These are phyloP conservation scores for Haplosporangium sp. DNA, from an alignment of 371 early-diverging fungal genomes.

Conservation along the genomic window DNA sequence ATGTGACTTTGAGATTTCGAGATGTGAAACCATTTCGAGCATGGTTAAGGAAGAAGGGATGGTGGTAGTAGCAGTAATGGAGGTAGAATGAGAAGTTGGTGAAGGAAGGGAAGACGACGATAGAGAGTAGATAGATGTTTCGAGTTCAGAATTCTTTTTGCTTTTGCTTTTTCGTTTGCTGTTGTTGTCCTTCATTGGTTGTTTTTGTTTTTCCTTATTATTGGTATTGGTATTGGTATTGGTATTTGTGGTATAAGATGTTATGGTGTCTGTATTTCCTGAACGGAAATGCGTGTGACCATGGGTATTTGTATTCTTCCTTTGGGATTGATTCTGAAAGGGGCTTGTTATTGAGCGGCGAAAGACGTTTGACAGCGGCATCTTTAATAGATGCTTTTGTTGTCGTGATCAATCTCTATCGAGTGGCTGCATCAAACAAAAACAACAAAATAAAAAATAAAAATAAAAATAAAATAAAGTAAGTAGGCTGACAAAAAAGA, in stretches of 20 bases:
- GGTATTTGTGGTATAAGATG: neutral
- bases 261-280: neutral
- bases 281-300: neutral
- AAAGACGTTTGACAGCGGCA: slow-evolving; percentile 47
- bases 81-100: neutral
- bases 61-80: neutral
- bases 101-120: neutral
- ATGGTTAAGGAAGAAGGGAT: neutral
- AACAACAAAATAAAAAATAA: too few relatives aligned
- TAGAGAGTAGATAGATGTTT: neutral
- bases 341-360: slow-evolving; percentile 34
- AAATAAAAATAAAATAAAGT: neutral
- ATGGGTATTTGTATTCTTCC: neutral
- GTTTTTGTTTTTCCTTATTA: slow-evolving; percentile 1
- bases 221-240: neutral
- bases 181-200: neutral
- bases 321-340: slow-evolving; percentile 20
- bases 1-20: slow-evolving; percentile 10
- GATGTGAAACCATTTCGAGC: slow-evolving; percentile 11
- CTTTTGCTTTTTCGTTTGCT: neutral
- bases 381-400: neutral
- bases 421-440: neutral
- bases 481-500: neutral
- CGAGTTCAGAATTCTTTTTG: neutral
- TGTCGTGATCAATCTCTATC: slow-evolving; percentile 3